These are phyloP conservation scores for Erodium texanum DNA, from an alignment of 441 rosid genomes.

Conservation along the genomic window DNA sequence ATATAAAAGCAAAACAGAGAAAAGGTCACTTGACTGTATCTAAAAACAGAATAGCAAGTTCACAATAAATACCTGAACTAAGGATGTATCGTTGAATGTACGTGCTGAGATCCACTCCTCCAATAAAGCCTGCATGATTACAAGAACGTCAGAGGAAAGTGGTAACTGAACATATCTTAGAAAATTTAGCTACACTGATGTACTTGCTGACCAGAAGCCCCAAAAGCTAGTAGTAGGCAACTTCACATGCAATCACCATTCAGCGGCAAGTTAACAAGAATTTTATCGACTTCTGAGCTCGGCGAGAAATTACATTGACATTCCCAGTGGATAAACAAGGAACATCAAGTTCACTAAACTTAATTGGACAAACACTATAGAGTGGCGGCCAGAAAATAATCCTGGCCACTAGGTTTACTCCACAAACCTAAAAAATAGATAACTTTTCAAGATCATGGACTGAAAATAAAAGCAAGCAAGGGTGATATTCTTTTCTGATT, in stretches of 20 bases:
- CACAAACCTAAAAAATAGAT: neutral
- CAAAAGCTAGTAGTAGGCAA: too few species aligned
- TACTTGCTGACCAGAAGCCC: neutral
- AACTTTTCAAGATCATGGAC: neutral
- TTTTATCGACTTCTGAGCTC: too few species aligned
- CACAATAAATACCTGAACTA: constrained; percentile 42
- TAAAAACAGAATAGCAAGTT: constrained; percentile 7
- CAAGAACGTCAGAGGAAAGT: neutral
- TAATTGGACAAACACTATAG: too few species aligned
- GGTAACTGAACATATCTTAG: neutral
- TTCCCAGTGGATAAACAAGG: too few species aligned
- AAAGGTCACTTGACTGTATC: constrained; percentile 6
- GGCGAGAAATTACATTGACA: too few species aligned
- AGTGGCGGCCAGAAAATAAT: too few species aligned
- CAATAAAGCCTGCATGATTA: constrained; percentile 57
- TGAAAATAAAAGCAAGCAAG: neutral
- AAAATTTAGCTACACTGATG: neutral
- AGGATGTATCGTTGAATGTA: constrained; percentile 48
- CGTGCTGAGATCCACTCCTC: constrained; percentile 87
- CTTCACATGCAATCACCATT: too few species aligned
- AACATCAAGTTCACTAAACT: too few species aligned
- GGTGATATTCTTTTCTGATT: too few species aligned
- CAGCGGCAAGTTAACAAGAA: too few species aligned
- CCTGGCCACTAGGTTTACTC: too few species aligned
- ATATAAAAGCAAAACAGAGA: neutral